Evolutionary conservation across 805 yeast genomes (phyloP).

Genomic region (Pichia sporocuriosa): DNA sequence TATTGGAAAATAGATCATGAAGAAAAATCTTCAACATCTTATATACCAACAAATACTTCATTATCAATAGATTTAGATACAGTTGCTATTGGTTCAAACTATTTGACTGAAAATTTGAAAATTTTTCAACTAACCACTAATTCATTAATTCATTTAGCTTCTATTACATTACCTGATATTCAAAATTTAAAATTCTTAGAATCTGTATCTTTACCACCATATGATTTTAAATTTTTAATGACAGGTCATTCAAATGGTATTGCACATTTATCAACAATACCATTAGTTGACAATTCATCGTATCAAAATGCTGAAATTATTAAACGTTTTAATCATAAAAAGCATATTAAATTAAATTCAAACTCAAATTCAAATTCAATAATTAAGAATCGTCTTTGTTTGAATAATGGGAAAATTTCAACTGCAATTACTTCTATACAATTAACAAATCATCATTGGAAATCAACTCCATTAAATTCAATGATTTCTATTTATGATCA

Average conservation of each 20-base stretch:
- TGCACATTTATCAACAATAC: slow-evolving; percentile 65
- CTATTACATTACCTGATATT: slow-evolving; percentile 53
- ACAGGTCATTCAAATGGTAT: slow-evolving; percentile 76
- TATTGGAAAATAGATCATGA: slow-evolving; percentile 30
- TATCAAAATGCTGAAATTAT: slow-evolving; percentile 61
- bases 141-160: slow-evolving; percentile 47
- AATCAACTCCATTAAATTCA: slow-evolving; percentile 35
- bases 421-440: slow-evolving; percentile 31
- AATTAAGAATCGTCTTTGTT: slow-evolving; percentile 4
- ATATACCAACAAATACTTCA: slow-evolving; percentile 32
- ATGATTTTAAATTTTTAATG: slow-evolving; percentile 37
- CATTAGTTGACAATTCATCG: slow-evolving; percentile 33
- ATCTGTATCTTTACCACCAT: slow-evolving; percentile 17
- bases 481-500: slow-evolving; percentile 61
- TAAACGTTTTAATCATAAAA: slow-evolving; percentile 72
- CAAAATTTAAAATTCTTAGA: slow-evolving; percentile 46
- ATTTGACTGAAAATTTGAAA: slow-evolving; percentile 38
- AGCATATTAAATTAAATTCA: slow-evolving; percentile 38
- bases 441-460: slow-evolving; percentile 37
- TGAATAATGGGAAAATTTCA: slow-evolving; percentile 12
- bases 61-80: slow-evolving; percentile 31
- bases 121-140: slow-evolving; percentile 38
- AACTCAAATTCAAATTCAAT: too few relatives aligned
- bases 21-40: slow-evolving; percentile 8
- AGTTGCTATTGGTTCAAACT: slow-evolving; percentile 49